phyloP scores from a whole-genome alignment of 2,329 filamentous ascomycete species.

The Fusarium penzigii region DNA sequence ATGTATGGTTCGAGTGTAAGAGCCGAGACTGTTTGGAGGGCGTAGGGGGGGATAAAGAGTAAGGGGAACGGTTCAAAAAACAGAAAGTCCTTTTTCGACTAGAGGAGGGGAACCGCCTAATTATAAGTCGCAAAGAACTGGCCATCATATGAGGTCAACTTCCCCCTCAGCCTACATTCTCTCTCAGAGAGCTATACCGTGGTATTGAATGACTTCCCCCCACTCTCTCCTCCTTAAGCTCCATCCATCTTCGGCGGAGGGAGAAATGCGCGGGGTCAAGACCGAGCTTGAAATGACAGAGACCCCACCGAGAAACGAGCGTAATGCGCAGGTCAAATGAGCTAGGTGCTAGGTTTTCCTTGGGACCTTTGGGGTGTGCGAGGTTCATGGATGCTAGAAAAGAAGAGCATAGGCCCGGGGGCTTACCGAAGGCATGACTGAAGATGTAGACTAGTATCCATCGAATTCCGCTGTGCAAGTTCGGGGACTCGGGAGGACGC shows the following conservation, averaged over 20 bases:
- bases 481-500: no score
- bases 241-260: not conserved
- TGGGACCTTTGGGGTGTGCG: no score
- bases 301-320: slow-evolving; percentile 18
- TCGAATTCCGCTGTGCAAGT: no score
- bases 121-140: slow-evolving; percentile 20
- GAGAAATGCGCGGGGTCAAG: slow-evolving; percentile 23
- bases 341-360: no score
- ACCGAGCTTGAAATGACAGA: slow-evolving; percentile 3
- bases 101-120: slow-evolving; percentile 9
- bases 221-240: not conserved
- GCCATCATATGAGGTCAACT: slow-evolving; percentile 17
- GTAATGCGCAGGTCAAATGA: no score
- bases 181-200: not conserved
- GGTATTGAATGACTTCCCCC: not conserved
- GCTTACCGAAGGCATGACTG: no score
- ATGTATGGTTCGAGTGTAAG: not conserved
- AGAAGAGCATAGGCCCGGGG: no score
- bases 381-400: no score
- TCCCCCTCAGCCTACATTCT: not conserved
- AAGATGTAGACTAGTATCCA: no score
- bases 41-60: not conserved
- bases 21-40: not conserved
- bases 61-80: not conserved
- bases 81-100: slow-evolving; percentile 1